Percentiles rank a stretch among this genome's conserved stretches.
Conservation (phyloP, 2,329 filamentous ascomycete species). For the Ophiosphaerella narmari region DNA sequence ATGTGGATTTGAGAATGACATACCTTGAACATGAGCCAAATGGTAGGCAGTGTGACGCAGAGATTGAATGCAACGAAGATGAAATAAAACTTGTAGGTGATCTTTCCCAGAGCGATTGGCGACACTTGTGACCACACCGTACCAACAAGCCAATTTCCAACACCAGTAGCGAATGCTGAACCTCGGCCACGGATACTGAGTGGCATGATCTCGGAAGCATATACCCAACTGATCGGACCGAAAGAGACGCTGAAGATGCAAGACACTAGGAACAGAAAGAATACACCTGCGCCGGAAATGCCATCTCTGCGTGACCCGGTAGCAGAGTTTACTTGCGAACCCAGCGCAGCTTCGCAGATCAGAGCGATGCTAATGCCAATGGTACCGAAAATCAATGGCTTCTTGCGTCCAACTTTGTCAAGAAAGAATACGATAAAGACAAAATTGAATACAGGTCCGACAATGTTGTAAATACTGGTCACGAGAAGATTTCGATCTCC, state of each 20-base stretch:
- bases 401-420: constrained; percentile 57
- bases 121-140: constrained; percentile 65
- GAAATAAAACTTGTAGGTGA: constrained; percentile 62
- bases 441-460: constrained; percentile 61
- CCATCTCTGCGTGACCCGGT: constrained; percentile 42
- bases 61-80: constrained; percentile 61
- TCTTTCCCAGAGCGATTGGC: constrained; percentile 55
- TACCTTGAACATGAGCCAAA: constrained; percentile 58
- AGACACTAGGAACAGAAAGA: constrained; percentile 64
- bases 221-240: constrained; percentile 60
- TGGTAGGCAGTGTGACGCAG: constrained; percentile 50
- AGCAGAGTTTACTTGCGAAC: constrained; percentile 35
- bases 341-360: constrained; percentile 64
- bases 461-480: constrained; percentile 64
- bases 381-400: constrained; percentile 60
- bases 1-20: neutral
- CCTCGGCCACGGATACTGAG: constrained; percentile 67
- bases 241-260: constrained; percentile 43
- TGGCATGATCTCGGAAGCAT: constrained; percentile 67
- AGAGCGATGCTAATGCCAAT: constrained; percentile 61
- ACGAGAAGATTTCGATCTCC: constrained; percentile 60
- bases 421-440: constrained; percentile 64
- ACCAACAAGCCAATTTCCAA: constrained; percentile 64
- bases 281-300: constrained; percentile 64
- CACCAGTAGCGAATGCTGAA: constrained; percentile 61